These are phyloP conservation scores for Trichophyton benhamiae DNA, from an alignment of 2,329 filamentous ascomycete genomes.

Conservation along the genomic window DNA sequence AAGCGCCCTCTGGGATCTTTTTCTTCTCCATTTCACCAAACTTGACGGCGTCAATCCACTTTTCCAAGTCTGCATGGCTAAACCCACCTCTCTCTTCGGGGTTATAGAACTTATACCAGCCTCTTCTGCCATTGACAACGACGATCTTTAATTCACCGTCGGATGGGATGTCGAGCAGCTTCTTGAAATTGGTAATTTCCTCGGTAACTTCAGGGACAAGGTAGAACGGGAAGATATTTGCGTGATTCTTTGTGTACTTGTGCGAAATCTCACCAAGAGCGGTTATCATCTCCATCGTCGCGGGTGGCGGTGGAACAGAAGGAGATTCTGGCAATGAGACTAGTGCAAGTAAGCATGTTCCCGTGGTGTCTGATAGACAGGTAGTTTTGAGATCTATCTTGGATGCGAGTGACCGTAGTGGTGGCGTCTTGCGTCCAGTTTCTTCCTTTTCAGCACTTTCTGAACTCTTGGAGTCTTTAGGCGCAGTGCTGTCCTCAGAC, in stretches of 20 bases:
- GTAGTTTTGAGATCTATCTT: slow-evolving; percentile 52
- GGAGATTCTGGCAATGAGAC: slow-evolving; percentile 44
- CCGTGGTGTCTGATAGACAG: slow-evolving; percentile 64
- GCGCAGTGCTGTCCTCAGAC: slow-evolving; percentile 1
- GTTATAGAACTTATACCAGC: slow-evolving; percentile 71
- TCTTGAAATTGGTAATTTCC: slow-evolving; percentile 44
- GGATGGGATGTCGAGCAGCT: slow-evolving; percentile 48
- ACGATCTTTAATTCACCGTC: slow-evolving; percentile 55
- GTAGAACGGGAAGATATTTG: slow-evolving; percentile 72
- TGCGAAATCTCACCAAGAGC: slow-evolving; percentile 61
- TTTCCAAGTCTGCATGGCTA: slow-evolving; percentile 50
- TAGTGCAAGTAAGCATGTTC: slow-evolving; percentile 71
- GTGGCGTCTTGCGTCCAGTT: slow-evolving; percentile 40
- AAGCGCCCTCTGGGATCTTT: slow-evolving; percentile 53
- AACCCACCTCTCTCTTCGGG: slow-evolving; percentile 41
- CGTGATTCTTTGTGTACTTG: slow-evolving; percentile 56
- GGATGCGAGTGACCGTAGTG: slow-evolving; percentile 54
- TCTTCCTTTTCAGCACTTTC: slow-evolving; percentile 17
- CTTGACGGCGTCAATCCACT: slow-evolving; percentile 82
- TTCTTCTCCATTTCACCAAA: slow-evolving; percentile 76
- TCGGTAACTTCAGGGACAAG: slow-evolving; percentile 53
- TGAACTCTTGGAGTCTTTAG: slow-evolving; percentile 3
- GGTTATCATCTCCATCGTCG: slow-evolving; percentile 43
- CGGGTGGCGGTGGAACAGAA: slow-evolving; percentile 34
- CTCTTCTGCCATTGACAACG: slow-evolving; percentile 70